phyloP scores from a whole-genome alignment of 140 eudicot species.

The Flaveria floridana region DNA sequence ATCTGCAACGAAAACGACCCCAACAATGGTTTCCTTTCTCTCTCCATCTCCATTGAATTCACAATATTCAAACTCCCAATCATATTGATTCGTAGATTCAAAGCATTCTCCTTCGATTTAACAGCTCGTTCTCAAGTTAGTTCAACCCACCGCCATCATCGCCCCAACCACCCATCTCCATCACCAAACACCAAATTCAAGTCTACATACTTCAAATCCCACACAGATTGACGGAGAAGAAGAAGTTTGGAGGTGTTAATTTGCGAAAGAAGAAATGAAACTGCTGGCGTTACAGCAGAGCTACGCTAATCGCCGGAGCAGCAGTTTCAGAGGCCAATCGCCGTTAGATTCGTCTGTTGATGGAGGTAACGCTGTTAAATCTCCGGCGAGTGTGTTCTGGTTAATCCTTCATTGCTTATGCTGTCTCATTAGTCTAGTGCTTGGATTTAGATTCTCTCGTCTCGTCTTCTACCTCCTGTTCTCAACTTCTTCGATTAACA shows the following conservation, averaged over 20 bases:
- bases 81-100: slow-evolving; percentile 32
- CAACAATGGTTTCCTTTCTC: slow-evolving; percentile 10
- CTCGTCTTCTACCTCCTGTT: slow-evolving; percentile 65
- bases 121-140: slow-evolving; percentile 34
- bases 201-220: slow-evolving; percentile 20
- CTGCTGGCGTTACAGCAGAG: slow-evolving; percentile 69
- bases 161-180: slow-evolving; percentile 5
- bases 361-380: slow-evolving; percentile 42
- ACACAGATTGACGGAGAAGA: background rate
- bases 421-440: slow-evolving; percentile 77
- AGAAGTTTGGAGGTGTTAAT: background rate
- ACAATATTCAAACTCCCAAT: slow-evolving; percentile 23
- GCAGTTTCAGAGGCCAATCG: slow-evolving; percentile 56
- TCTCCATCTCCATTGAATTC: background rate
- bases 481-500: slow-evolving; percentile 51
- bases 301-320: slow-evolving; percentile 66
- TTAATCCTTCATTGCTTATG: slow-evolving; percentile 65
- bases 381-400: slow-evolving; percentile 81
- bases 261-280: slow-evolving; percentile 43
- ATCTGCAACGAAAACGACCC: slow-evolving; percentile 32
- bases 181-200: slow-evolving; percentile 29
- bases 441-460: slow-evolving; percentile 92
- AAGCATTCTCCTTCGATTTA: slow-evolving; percentile 37
- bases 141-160: slow-evolving; percentile 45
- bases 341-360: slow-evolving; percentile 62